These are phyloP conservation scores for Fusarium concolor DNA, from an alignment of 2,329 filamentous ascomycete genomes.

Conservation along the genomic window DNA sequence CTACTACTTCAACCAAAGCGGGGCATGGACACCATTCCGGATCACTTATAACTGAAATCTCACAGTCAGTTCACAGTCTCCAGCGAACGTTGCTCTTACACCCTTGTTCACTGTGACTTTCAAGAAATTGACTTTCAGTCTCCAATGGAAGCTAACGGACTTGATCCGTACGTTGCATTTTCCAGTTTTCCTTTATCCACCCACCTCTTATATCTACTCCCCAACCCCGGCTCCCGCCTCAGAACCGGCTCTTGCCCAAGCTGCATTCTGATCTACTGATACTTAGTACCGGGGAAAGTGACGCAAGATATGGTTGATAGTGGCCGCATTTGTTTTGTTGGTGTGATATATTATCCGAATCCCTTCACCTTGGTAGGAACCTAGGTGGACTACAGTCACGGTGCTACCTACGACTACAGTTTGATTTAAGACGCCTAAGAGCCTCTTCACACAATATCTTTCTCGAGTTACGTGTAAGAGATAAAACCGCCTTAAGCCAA, in stretches of 20 bases:
- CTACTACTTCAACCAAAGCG: no score
- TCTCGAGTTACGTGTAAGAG: no score
- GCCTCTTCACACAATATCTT: background rate
- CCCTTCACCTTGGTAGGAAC: background rate
- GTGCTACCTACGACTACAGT: no score
- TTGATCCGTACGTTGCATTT: background rate
- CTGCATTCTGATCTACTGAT: conserved; percentile 1
- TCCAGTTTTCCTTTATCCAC: conserved; percentile 3
- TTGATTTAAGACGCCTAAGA: background rate
- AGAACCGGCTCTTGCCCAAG: no score
- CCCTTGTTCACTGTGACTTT: background rate
- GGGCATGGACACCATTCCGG: background rate
- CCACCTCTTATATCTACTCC: conserved; percentile 14
- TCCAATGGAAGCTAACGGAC: conserved; percentile 1
- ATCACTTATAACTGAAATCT: background rate
- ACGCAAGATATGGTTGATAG: conserved; percentile 15
- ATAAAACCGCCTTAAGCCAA: background rate
- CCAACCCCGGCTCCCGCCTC: background rate
- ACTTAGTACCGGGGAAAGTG: conserved; percentile 9
- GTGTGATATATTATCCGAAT: conserved; percentile 6
- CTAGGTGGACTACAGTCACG: no score
- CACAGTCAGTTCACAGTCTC: background rate
- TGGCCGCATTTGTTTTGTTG: conserved; percentile 3
- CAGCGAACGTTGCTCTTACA: background rate
- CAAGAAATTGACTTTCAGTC: background rate